Evolutionary conservation across 2,329 filamentous ascomycete species (phyloP).

Genomic region (Trichoderma aggressivum): DNA sequence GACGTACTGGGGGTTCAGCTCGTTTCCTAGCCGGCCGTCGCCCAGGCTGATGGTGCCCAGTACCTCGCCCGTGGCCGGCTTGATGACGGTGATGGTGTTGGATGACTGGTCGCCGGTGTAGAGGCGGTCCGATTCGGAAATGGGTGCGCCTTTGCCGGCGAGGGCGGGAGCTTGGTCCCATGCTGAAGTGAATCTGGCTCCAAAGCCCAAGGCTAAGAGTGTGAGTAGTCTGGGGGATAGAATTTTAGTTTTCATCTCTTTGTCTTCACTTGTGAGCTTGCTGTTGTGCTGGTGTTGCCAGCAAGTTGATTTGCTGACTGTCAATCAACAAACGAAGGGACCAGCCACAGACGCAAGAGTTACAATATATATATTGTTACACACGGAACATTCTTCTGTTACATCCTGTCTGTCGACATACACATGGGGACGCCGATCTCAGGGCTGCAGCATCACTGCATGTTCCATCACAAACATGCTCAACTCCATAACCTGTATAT

Average conservation of each 20-base stretch:
- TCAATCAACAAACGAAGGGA: neutral
- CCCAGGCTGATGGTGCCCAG: conserved; percentile 20
- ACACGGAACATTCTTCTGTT: neutral
- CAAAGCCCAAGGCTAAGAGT: neutral
- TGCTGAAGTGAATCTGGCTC: neutral
- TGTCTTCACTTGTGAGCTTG: neutral
- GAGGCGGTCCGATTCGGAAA: conserved; percentile 15
- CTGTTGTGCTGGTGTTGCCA: neutral
- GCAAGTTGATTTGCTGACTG: neutral
- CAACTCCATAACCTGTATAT: neutral
- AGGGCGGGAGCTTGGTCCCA: conserved; percentile 11
- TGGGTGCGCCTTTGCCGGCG: conserved; percentile 8
- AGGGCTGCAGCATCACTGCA: neutral
- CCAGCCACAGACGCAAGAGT: neutral
- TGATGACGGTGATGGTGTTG: conserved; percentile 18
- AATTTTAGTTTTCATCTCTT: neutral
- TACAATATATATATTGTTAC: neutral
- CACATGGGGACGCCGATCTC: neutral
- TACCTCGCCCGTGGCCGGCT: conserved; percentile 16
- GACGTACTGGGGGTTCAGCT: conserved; percentile 20
- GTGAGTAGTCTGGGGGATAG: neutral
- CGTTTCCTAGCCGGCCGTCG: conserved; percentile 1
- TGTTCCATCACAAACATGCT: neutral
- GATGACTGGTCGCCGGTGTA: conserved; percentile 19
- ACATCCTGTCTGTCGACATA: neutral